These are phyloP conservation scores for Babesia sp. DNA, from an alignment of 169 alveolate genomes.

Conservation along the genomic window DNA sequence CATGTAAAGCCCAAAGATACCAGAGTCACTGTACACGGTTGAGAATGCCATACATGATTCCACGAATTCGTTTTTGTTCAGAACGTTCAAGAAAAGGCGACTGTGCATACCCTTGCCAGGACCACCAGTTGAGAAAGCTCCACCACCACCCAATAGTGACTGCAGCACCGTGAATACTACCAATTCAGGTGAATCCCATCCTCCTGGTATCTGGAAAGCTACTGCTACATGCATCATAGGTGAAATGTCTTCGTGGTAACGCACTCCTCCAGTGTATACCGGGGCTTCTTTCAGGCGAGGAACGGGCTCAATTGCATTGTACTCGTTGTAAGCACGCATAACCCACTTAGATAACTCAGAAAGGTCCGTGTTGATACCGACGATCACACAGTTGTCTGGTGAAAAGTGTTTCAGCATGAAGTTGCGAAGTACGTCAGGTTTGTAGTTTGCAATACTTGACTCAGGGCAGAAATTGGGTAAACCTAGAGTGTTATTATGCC, in stretches of 20 bases:
- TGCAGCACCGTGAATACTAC: conserved; percentile 81
- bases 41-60: conserved; percentile 89
- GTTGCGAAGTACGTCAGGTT: conserved; percentile 79
- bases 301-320: conserved; percentile 79
- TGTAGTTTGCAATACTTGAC: conserved; percentile 71
- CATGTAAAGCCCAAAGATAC: conserved; percentile 86
- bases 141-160: conserved; percentile 90
- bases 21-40: conserved; percentile 86
- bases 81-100: conserved; percentile 80
- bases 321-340: conserved; percentile 85
- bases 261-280: conserved; percentile 88
- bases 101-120: conserved; percentile 92
- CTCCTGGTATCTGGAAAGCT: conserved; percentile 75
- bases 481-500: conserved; percentile 88
- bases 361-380: conserved; percentile 82
- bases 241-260: conserved; percentile 76
- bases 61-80: conserved; percentile 82
- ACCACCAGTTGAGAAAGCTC: conserved; percentile 90
- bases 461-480: conserved; percentile 69
- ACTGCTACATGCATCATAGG: conserved; percentile 84
- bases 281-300: conserved; percentile 51
- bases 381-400: conserved; percentile 76
- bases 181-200: conserved; percentile 81
- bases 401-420: conserved; percentile 84
- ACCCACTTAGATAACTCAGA: conserved; percentile 83